Base-by-base conservation (phyloP, 2,329 filamentous ascomycete genomes). In the Trichoderma aggressivum region DNA sequence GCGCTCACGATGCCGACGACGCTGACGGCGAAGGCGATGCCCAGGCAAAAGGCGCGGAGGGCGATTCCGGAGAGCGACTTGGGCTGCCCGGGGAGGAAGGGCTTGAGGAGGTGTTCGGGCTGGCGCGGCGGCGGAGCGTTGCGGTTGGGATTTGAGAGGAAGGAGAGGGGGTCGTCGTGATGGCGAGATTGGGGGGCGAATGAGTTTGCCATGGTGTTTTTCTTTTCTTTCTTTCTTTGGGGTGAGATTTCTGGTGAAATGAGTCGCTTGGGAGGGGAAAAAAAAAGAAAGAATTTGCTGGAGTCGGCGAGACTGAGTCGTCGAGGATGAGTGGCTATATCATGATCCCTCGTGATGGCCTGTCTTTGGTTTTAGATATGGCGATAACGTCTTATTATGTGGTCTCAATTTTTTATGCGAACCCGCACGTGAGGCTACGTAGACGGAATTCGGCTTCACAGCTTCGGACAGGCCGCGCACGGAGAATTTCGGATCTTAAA, bases 31-130 rank as follows among this genome's bases (percentile, higher is more conserved):
- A 86, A 77, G 21, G 81, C 74, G 39, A 80, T 76, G 68, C 88
- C 86, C 50, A 90, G 84, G 72, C 82, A 83, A 75, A 89, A 89
- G 36, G 88, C 84, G 47, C 88, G 85, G 47, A 87, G 74, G 72
- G 88, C 87, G 74, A 90, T 89, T 74, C 88, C 88, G 11, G 86
- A 81, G 70, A 90, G 87, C 26, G 88, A 89, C 75, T 88, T 88
- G 50, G 83, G 78, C 68, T 86, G 83, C 74, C 84, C 83, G 0
- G 84, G 83, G 74, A 82, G 82, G 77, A 79, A 82, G 32, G 79
- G 77, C 63, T 76, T 78, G 34, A 81, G 71, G 30, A 69, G 66
- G 50, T 73, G 70, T 70, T 65, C 60, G 16, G 36, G n/a, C 14
- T 28, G 21, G 60, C 53, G 66, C 21, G 21, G 24, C 16, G 32